phyloP scores from a whole-genome alignment of 2,329 filamentous ascomycete species.

The Aspergillus novofumigatus region DNA sequence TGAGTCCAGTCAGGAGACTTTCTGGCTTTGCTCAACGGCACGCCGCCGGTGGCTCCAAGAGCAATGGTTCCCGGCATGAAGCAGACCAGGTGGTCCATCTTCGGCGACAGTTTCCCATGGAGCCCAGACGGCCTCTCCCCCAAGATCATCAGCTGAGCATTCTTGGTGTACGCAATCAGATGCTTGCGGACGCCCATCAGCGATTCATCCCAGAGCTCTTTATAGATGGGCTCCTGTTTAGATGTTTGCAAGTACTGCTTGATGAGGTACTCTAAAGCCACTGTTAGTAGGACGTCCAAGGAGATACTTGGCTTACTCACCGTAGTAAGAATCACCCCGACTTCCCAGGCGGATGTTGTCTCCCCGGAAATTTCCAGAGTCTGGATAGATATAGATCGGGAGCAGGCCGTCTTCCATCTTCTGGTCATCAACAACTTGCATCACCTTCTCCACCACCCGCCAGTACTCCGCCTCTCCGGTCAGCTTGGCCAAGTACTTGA shows the following conservation, averaged over 20 bases:
- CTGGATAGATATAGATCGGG: constrained; percentile 84
- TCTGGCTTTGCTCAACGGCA: constrained; percentile 69
- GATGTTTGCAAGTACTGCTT: constrained; percentile 97
- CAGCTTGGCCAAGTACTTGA: constrained; percentile 93
- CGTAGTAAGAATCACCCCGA: constrained; percentile 93
- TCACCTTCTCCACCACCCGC: constrained; percentile 86
- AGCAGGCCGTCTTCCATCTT: constrained; percentile 74
- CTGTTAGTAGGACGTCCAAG: constrained; percentile 6
- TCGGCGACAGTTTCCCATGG: constrained; percentile 62
- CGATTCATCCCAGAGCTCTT: constrained; percentile 88
- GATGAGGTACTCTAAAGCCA: constrained; percentile 74
- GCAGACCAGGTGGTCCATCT: constrained; percentile 98
- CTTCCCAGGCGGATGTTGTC: constrained; percentile 87
- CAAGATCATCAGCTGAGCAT: constrained; percentile 78
- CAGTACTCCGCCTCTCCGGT: constrained; percentile 92
- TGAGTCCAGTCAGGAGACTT: constrained; percentile 68
- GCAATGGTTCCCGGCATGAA: constrained; percentile 97
- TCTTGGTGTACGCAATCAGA: constrained; percentile 80
- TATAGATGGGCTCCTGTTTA: constrained; percentile 77
- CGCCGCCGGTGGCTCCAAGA: constrained; percentile 75
- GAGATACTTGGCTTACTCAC: constrained; percentile 19
- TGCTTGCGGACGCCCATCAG: constrained; percentile 84
- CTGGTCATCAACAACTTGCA: constrained; percentile 84
- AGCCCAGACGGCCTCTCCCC: constrained; percentile 79
- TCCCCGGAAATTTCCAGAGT: constrained; percentile 72